Evolutionary conservation across 1,139 yeast genomes (phyloP), one percentile per base, ranked within the genome.

Genomic region (Scheffersomyces lignicola): DNA sequence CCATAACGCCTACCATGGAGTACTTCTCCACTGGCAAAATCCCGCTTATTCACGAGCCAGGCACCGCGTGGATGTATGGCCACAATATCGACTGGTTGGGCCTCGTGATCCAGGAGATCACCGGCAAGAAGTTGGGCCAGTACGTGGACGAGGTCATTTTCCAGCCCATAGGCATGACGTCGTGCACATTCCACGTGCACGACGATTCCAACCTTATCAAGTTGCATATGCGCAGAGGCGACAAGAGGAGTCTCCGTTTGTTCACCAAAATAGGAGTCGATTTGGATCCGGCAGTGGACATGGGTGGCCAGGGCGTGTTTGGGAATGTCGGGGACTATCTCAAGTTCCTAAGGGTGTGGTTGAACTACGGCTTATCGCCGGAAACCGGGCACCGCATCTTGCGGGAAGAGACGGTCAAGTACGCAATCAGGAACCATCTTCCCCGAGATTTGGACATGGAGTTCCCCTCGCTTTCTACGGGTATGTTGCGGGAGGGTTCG

Each of bases 51-150:
- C 64, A 60, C 38, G 80, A 78, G 45, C 83, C 83, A 1, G 83
- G 83, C 2, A 52, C 73, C 0, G 45, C 54, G 7, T 78, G 77
- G 72, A 50, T 53, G 34, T 78, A 78, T 48, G 83, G 83, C 12
- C 65, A 65, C 34, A 63, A 68, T 34, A 56, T 65, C 24, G 83
- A 78, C 45, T 73, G 80, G 78, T 68, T 73, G 4, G 81, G 83
- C 2, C 53, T 63, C 22, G 59, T 74, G 1, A 54, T 78, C 18
- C 64, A 73, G 42, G 56, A 58, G 23, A 59, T 73, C 11, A 49
- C 73, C 3, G 80, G 79, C 3, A 38, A 54, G 44, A 52, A 52
- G 14, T 54, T 78, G 17, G 73, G 75, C 6, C 67, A 62, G 10
- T 76, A 61, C 43, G 51, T 74, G 25, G 47, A 60, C 26, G 51